Evolutionary conservation across 495 filamentous ascomycete species (phyloP), one percentile per base, ranked within the genome.

Genomic region (Daldinia childiae): DNA sequence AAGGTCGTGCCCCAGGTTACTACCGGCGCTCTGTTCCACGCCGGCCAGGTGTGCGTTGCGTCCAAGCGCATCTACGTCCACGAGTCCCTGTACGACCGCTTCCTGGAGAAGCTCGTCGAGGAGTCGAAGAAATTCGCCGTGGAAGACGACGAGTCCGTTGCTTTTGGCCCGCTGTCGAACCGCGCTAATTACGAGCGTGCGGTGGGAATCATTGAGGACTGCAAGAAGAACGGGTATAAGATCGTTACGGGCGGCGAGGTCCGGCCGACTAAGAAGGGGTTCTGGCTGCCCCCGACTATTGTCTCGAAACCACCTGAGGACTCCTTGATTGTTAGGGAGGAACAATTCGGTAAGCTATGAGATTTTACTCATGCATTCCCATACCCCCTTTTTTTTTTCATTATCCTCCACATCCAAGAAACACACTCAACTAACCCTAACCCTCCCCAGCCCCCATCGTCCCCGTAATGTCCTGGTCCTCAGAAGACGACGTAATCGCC

Each of bases 51-150:
- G 34, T 84, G 82, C 73, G 79, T 83, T 14, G 78, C 81, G 36
- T 79, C 85, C 30, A 92, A 92, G 77, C 85, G 90, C 4, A 81
- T 92, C 65, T 92, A 91, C 74, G 85, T 92, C 21, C 90, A 92
- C 79, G 85, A 91, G 69, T 79, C 78, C 14, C 88, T 92, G 69
- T 92, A 91, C 78, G 84, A 89, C 36, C 74, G 80, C 45, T 92
- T 92, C 78, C 75, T 88, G 7, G 74, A 82, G 9, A 79, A 79
- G 6, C 79, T 92, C 64, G 80, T 89, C 30, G 73, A 83, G 14
- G 87, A 87, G 72, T 85, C 87, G 14, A 84, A 87, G 74, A 75
- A 69, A 26, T 81, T 87, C 58, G 80, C 80, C 32, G 80, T 86
- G 1, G 82, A 85, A 38, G 80, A 82, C n/a, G 83, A 66, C 0